Evolutionary conservation across 2,329 filamentous ascomycete species (phyloP).

Genomic region (Pseudodiploospora longispora): DNA sequence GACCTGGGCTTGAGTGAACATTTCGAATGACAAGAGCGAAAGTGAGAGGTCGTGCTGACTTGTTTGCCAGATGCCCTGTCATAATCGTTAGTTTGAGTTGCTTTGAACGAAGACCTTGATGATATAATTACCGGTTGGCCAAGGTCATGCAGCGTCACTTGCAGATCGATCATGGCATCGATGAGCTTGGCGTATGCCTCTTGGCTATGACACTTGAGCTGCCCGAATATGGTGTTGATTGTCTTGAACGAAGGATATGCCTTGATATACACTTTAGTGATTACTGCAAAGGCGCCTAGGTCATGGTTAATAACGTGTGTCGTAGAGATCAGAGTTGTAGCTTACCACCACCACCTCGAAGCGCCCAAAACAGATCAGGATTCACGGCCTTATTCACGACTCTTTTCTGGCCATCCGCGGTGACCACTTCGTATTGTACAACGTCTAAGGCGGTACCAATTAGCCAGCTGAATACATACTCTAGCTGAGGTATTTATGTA

Average conservation of each 20-base stretch:
- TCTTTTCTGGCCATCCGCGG: slow-evolving; percentile 34
- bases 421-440: slow-evolving; percentile 38
- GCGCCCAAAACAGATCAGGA: slow-evolving; percentile 50
- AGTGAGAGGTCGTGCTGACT: neutral
- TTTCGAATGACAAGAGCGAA: neutral
- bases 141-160: neutral
- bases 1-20: neutral
- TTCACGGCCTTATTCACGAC: slow-evolving; percentile 36
- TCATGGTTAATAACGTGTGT: no score
- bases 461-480: no score
- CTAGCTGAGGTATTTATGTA: no score
- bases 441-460: no score
- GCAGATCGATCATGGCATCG: neutral
- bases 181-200: neutral
- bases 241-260: slow-evolving; percentile 3
- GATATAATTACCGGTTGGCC: neutral
- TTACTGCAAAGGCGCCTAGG: slow-evolving; percentile 7
- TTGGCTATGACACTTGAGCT: neutral
- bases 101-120: neutral
- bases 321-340: no score
- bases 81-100: neutral
- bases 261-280: slow-evolving; percentile 5
- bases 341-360: slow-evolving; percentile 41
- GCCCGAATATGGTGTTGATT: slow-evolving; percentile 1
- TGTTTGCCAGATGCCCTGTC: slow-evolving; percentile 2